Evolutionary conservation across 2,329 filamentous ascomycete species (phyloP).

Genomic region (Amylocarpus encephaloides): DNA sequence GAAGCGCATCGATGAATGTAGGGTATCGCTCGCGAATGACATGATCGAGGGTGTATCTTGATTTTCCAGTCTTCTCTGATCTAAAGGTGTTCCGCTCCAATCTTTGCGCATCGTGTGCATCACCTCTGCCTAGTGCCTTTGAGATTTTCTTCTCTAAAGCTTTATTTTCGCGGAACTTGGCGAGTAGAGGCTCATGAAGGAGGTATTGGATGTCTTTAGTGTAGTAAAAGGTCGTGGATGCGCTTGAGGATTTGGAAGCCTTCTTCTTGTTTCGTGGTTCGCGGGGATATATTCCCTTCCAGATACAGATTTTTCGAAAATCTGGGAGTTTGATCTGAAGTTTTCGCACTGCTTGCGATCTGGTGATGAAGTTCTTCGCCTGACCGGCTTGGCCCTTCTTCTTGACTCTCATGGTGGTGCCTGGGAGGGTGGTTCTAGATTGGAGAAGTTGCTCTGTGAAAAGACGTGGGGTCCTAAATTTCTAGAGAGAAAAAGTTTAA

Average conservation of each 20-base stretch:
- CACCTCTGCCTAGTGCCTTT: conserved; percentile 81
- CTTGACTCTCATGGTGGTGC: conserved; percentile 69
- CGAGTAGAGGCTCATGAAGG: conserved; percentile 87
- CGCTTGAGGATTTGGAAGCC: conserved; percentile 82
- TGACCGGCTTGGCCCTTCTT: conserved; percentile 84
- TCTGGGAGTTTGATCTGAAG: conserved; percentile 95
- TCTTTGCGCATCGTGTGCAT: conserved; percentile 80
- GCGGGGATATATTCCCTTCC: conserved; percentile 98
- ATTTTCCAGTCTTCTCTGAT: conserved; percentile 84
- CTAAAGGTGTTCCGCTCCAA: conserved; percentile 80
- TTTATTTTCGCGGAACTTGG: conserved; percentile 97
- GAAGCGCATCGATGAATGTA: conserved; percentile 87
- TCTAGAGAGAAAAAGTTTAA: conserved; percentile 32
- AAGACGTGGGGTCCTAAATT: conserved; percentile 20
- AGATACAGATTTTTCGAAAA: conserved; percentile 97
- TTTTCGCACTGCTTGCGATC: conserved; percentile 95
- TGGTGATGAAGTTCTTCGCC: conserved; percentile 97
- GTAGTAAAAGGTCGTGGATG: conserved; percentile 86
- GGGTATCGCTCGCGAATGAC: conserved; percentile 98
- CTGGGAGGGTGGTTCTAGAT: conserved; percentile 29
- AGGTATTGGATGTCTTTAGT: conserved; percentile 97
- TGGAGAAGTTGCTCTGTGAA: conserved; percentile 10
- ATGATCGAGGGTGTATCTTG: conserved; percentile 87
- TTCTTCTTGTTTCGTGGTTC: conserved; percentile 97
- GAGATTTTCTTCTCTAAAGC: conserved; percentile 96